Evolutionary conservation across 1,284 basidiomycete species (phyloP).

Genomic region (Fomitiporia mediterranea): DNA sequence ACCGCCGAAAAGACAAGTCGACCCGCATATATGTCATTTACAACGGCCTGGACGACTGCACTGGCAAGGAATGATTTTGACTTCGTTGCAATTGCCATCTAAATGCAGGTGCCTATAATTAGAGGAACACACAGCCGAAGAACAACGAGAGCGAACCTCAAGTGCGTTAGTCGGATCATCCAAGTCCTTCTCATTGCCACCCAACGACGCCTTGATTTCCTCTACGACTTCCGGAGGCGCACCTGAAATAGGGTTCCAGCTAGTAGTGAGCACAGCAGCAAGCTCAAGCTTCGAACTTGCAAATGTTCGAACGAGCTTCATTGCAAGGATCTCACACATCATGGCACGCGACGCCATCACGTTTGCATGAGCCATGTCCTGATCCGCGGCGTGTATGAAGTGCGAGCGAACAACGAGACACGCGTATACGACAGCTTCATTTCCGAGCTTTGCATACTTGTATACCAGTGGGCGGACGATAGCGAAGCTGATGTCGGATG

Average conservation of each 20-base stretch:
- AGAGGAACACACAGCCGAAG: not conserved
- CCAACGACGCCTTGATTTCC: slow-evolving; percentile 53
- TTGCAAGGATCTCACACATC: slow-evolving; percentile 79
- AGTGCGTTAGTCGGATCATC: slow-evolving; percentile 70
- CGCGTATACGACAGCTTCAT: slow-evolving; percentile 69
- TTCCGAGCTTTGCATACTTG: slow-evolving; percentile 72
- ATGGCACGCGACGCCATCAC: slow-evolving; percentile 68
- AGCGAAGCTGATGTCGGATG: slow-evolving; percentile 81
- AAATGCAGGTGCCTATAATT: slow-evolving; percentile 10
- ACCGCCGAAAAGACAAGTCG: slow-evolving; percentile 62
- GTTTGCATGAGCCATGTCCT: slow-evolving; percentile 71
- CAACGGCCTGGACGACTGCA: slow-evolving; percentile 75
- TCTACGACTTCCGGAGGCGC: slow-evolving; percentile 64
- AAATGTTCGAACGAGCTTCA: slow-evolving; percentile 77
- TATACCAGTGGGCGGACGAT: slow-evolving; percentile 76
- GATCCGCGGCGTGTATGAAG: slow-evolving; percentile 47
- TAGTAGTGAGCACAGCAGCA: slow-evolving; percentile 70
- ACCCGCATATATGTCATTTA: slow-evolving; percentile 79
- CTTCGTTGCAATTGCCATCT: slow-evolving; percentile 83
- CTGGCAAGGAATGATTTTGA: slow-evolving; percentile 77
- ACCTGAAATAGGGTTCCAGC: slow-evolving; percentile 78
- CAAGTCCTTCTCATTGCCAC: slow-evolving; percentile 49
- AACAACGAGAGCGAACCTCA: slow-evolving; percentile 48
- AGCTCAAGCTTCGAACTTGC: slow-evolving; percentile 69
- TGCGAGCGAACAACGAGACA: slow-evolving; percentile 66